Percentiles rank a stretch among this genome's conserved stretches.
Conservation (phyloP, 78 protist species). For the Dictyostelium purpureum region DNA sequence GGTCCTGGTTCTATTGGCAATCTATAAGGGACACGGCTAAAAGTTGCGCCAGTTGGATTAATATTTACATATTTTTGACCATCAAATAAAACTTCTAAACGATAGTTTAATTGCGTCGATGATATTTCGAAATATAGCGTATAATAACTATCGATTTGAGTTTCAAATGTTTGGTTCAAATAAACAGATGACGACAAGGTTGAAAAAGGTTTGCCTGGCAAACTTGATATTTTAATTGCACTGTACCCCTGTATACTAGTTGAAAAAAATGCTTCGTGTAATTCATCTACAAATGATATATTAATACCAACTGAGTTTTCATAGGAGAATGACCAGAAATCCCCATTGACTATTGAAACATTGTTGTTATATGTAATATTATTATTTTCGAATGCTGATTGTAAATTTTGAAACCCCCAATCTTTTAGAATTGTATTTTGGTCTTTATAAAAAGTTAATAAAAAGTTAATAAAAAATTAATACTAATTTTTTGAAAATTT, state of each 20-base stretch:
- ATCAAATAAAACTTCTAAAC: background rate
- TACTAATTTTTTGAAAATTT: background rate
- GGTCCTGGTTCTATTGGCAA: too few species aligned
- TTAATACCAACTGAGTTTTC: background rate
- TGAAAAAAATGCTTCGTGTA: background rate
- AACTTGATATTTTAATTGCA: background rate
- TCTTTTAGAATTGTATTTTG: background rate
- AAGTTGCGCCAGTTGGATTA: background rate
- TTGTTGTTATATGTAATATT: background rate
- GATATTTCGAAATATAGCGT: background rate
- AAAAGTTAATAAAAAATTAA: background rate
- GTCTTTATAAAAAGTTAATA: background rate
- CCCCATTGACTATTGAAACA: background rate
- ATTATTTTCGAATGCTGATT: background rate
- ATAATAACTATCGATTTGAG: background rate
- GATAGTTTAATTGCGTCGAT: background rate
- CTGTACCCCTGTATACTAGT: background rate
- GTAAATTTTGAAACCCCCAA: slow-evolving; percentile 13
- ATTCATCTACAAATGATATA: background rate
- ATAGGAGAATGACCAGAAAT: background rate
- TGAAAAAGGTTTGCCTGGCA: background rate
- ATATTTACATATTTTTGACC: background rate
- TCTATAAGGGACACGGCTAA: too few species aligned
- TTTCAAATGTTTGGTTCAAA: background rate
- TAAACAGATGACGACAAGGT: background rate